Base-by-base conservation (phyloP, 495 filamentous ascomycete species). In the Cercophora samala region DNA sequence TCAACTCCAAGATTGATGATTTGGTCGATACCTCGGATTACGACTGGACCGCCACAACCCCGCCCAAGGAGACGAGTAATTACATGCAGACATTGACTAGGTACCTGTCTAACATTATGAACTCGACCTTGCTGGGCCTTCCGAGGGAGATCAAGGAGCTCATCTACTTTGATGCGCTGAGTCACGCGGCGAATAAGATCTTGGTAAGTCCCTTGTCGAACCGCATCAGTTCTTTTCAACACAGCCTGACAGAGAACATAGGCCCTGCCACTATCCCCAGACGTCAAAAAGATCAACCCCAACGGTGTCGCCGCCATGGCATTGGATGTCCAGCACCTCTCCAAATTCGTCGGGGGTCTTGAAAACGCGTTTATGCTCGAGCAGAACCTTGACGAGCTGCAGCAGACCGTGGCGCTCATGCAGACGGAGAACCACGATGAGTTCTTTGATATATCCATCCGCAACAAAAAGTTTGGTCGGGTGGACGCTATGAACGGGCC, bases 1-100 rank as follows among this genome's bases (percentile, higher is more conserved):
- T 99, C 58, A 97, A 98, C 77, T 96, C 91, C 58, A 99, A 99
- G 77, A 97, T 99, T 69, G 94, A 98, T 70, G 96, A 98, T 74
- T 87, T 99, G 25, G 90, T 99, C 42, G 93, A 96, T 72, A 97
- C 92, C 0, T 93, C 95, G 32, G 96, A 98, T 74, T 99, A 98
- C 71, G 90, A 98, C 74, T 99, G 95, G 93, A 91, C 87, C 80
- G 84, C 91, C 6, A 81, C 83, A 21, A 85, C 79, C 8, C 78
- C 84, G 32, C 86, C 87, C 5, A 83, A 77, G 5, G 89, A 95
- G 68, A 89, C 93, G 4, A 93, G 90, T 76, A 91, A 88, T 67
- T 99, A 98, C 82, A 96, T 99, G 88, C 88, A 91, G 73, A 96
- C 94, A 22, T 80, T 98, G 71, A 98, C 93, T 0, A 85, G 87